Base-by-base conservation (phyloP, 768 basidiomycete genomes). In the Phylloporus rhodoxanthus region DNA sequence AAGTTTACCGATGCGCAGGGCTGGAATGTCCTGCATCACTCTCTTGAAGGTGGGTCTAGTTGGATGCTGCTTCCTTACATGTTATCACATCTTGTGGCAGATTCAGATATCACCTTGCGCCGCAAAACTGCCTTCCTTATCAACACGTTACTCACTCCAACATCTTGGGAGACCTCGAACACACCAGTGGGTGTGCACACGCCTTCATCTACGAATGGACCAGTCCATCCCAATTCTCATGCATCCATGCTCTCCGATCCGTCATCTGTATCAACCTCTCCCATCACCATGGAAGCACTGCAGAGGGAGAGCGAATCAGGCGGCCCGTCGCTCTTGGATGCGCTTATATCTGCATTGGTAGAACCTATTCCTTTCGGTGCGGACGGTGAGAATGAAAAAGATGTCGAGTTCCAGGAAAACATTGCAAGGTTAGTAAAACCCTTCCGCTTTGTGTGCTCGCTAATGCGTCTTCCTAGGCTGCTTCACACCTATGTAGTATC, bases 121-220 rank as follows among this genome's bases (percentile, higher is more conserved):
- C 77, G 90, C 47, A 94, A 94, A 64, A 73, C 79, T 0, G 76
- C 80, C 4, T 93, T 92, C 69, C 77, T 94, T 15, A 73, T 94
- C 32, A 82, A 80, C 61, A 70, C 80, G 0, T 79, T 93, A 45
- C 76, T 91, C 42, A 70, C 77, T 0, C 85, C 85, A 2, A 69
- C 63, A 21, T 54, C 61, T 14, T 55, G 58, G 14, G 56, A 52
- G 25, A 41, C 19, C 2, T 41, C 13, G 3, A 29, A 23, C n/a
- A 8, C 55, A 5, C 23, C 59, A 9, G 50, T 47, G 1, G 49
- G 48, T 29, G 39, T 62, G 36, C 63, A 63, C 32, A 45, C 62
- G 1, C 57, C 68, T 20, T 47, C 56, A 7, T 57, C 64, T 7
- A 19, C 47, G 26, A 61, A 56, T 14, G 59, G 62, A 41, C 72